Conservation (phyloP, 768 basidiomycete genomes). For the Lactarius trivialis region DNA sequence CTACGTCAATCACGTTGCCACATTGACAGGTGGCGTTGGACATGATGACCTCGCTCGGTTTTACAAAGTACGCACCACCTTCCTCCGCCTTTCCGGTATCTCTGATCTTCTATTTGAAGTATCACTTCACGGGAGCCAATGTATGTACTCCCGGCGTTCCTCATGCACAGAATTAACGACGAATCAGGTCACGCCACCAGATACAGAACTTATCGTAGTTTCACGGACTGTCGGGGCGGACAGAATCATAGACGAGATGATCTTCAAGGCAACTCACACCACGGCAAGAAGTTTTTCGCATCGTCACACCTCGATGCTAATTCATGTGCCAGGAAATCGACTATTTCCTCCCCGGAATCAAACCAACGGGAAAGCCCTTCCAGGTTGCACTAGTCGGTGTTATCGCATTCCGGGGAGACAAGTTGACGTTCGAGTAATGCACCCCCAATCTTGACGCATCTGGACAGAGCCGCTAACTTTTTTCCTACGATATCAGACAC, state of each 20-base stretch:
- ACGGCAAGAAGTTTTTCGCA: constrained; percentile 25
- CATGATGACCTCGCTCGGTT: constrained; percentile 38
- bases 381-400: constrained; percentile 40
- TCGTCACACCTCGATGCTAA: neutral
- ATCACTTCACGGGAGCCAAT: constrained; percentile 34
- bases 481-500: constrained; percentile 25
- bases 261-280: constrained; percentile 38
- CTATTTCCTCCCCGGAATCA: constrained; percentile 32
- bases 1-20: constrained; percentile 39
- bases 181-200: constrained; percentile 35
- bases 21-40: constrained; percentile 43
- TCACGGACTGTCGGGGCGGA: constrained; percentile 42
- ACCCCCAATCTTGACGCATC: neutral
- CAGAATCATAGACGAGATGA: constrained; percentile 43
- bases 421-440: constrained; percentile 43
- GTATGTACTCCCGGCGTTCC: constrained; percentile 19
- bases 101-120: constrained; percentile 24
- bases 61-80: constrained; percentile 34
- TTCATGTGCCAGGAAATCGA: constrained; percentile 32
- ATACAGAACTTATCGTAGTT: constrained; percentile 36
- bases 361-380: constrained; percentile 34
- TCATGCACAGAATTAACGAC: constrained; percentile 5
- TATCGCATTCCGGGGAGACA: constrained; percentile 44
- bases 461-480: neutral
- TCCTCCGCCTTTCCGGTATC: neutral